These are phyloP conservation scores for Houttuynia cordata DNA, from an alignment of 164 flowering plant species.

Conservation along the genomic window DNA sequence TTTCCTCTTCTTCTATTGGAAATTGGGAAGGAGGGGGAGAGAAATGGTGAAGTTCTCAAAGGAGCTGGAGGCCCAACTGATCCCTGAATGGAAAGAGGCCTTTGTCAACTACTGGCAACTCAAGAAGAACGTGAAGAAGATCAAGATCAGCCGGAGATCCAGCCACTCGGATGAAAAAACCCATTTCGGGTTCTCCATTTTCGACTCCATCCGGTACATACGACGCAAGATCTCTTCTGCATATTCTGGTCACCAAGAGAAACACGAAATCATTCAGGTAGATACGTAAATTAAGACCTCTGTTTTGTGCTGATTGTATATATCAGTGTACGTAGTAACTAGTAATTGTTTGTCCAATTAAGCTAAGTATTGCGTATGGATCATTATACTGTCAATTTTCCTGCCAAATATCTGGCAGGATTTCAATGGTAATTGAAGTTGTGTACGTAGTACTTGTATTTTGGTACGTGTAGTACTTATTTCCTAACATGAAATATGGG, in stretches of 20 bases:
- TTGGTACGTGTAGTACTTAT: too few species aligned
- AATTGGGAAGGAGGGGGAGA: too few species aligned
- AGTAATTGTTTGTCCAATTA: too few species aligned
- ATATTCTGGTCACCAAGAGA: conserved; percentile 2
- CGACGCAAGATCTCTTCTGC: conserved; percentile 9
- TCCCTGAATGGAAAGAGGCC: conserved; percentile 96
- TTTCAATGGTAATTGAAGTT: too few species aligned
- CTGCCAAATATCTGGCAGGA: neutral
- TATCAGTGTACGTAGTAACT: too few species aligned
- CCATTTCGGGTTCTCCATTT: conserved; percentile 40
- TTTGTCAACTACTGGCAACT: conserved; percentile 88
- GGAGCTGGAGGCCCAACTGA: conserved; percentile 90
- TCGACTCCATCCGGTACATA: conserved; percentile 42
- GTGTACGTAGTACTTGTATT: too few species aligned
- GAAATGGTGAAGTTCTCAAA: conserved; percentile 97
- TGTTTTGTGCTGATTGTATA: too few species aligned
- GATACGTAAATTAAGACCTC: neutral
- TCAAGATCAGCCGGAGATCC: conserved; percentile 37
- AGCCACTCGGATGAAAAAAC: conserved; percentile 10
- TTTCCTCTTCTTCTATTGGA: too few species aligned
- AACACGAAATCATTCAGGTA: conserved; percentile 31
- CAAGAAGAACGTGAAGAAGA: conserved; percentile 74
- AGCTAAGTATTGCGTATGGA: too few species aligned
- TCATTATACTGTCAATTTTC: too few species aligned
- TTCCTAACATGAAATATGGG: neutral